Percentiles rank a stretch among this genome's conserved stretches.
These are phyloP conservation scores for Phaeolepiota aurea DNA, from an alignment of 768 basidiomycete genomes.

Conservation along the genomic window DNA sequence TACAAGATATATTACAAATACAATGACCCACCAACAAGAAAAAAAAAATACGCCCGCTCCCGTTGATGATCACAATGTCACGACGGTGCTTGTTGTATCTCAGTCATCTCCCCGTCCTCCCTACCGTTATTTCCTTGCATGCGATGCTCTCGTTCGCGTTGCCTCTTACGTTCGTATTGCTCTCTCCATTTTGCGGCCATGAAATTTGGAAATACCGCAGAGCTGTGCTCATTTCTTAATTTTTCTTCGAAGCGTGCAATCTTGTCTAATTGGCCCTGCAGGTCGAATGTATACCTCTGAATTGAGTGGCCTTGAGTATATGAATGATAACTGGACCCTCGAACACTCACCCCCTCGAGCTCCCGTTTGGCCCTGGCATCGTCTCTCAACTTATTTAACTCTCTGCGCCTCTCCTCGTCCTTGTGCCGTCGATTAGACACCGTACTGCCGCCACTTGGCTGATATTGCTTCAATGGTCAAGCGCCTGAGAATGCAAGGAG, in stretches of 20 bases:
- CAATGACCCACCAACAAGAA: no score
- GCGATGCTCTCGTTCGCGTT: conserved; percentile 11
- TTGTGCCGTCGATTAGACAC: conserved; percentile 37
- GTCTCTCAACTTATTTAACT: conserved; percentile 62
- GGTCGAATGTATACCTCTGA: conserved; percentile 41
- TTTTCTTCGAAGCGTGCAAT: conserved; percentile 56
- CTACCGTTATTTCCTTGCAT: conserved; percentile 22
- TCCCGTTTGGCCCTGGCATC: conserved; percentile 53
- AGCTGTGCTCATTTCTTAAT: conserved; percentile 37
- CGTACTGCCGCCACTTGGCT: conserved; percentile 38
- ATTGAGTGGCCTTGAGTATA: neutral
- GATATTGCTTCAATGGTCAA: neutral
- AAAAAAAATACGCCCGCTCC: conserved; percentile 1
- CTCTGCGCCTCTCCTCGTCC: conserved; percentile 63
- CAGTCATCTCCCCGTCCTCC: conserved; percentile 29
- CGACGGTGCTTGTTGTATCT: neutral
- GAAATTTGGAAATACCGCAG: conserved; percentile 54
- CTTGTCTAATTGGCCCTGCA: conserved; percentile 53
- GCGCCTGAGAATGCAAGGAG: neutral
- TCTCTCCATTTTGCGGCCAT: conserved; percentile 52
- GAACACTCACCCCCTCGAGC: conserved; percentile 41
- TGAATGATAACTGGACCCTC: neutral
- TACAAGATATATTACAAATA: conserved; percentile 19
- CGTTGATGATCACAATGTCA: neutral
- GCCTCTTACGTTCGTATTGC: conserved; percentile 33